A percentile compares a stretch with the other conserved stretches of the same genome.
Evolutionary conservation across 768 basidiomycete genomes (phyloP).

Genomic region (Multifurca ochricompacta): DNA sequence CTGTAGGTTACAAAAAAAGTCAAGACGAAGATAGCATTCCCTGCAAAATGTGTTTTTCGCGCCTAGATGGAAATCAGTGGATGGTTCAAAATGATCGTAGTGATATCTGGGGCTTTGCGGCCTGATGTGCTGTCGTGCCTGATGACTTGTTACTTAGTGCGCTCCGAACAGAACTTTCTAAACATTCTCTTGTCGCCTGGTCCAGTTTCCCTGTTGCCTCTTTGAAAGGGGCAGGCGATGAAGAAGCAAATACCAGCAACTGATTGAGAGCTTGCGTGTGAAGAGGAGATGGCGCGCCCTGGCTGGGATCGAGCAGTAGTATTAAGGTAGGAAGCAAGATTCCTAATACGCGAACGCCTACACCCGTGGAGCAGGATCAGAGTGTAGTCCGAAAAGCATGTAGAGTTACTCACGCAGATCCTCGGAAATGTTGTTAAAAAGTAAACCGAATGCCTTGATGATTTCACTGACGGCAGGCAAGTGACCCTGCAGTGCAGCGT

Average conservation of each 20-base stretch:
- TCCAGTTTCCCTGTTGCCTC: slow-evolving; percentile 19
- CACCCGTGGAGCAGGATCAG: not conserved
- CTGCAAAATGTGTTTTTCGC: not conserved
- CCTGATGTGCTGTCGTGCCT: not conserved
- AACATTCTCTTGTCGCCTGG: slow-evolving; percentile 13
- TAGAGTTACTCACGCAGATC: slow-evolving; percentile 16
- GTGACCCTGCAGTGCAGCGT: slow-evolving; percentile 46
- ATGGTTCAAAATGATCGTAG: slow-evolving; percentile 18
- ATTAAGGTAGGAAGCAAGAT: slow-evolving; percentile 19
- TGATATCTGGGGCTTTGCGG: slow-evolving; percentile 20
- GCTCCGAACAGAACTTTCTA: slow-evolving; percentile 17
- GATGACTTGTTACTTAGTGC: slow-evolving; percentile 12
- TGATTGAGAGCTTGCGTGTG: slow-evolving; percentile 20
- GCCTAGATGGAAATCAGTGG: not conserved
- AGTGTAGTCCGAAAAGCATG: not conserved
- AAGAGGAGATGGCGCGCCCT: slow-evolving; percentile 9
- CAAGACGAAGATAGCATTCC: not conserved
- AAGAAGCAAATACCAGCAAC: slow-evolving; percentile 18
- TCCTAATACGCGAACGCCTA: slow-evolving; percentile 18
- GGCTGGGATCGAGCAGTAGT: slow-evolving; percentile 16
- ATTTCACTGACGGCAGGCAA: slow-evolving; percentile 65
- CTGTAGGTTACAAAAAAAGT: slow-evolving; percentile 1
- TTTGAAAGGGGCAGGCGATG: slow-evolving; percentile 20
- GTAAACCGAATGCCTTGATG: slow-evolving; percentile 60
- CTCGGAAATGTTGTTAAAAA: slow-evolving; percentile 15